Evolutionary conservation across 768 basidiomycete species (phyloP).

Genomic region (Pisolithus albus): DNA sequence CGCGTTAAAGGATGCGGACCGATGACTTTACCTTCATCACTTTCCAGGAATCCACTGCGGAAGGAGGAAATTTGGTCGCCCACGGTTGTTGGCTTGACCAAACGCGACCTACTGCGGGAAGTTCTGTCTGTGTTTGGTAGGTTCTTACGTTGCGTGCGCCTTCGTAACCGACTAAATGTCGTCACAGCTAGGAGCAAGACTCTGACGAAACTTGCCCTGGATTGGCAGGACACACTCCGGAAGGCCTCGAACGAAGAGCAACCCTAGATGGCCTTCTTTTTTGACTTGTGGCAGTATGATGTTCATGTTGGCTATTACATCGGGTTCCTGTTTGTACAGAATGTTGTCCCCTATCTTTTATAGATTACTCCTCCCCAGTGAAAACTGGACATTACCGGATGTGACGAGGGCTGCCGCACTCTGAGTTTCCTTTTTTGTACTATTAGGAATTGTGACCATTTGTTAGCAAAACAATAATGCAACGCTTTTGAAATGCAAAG

Average conservation of each 20-base stretch:
- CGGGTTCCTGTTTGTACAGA: no score
- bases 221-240: constrained; percentile 79
- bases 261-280: constrained; percentile 3
- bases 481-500: no score
- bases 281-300: background rate
- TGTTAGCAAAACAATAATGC: no score
- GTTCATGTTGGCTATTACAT: background rate
- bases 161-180: constrained; percentile 3
- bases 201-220: constrained; percentile 62
- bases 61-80: constrained; percentile 62
- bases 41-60: constrained; percentile 56
- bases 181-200: constrained; percentile 65
- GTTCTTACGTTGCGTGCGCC: constrained; percentile 17
- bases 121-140: constrained; percentile 73
- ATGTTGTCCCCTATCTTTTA: no score
- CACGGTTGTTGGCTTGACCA: constrained; percentile 60
- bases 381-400: no score
- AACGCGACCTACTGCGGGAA: constrained; percentile 79
- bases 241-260: constrained; percentile 49
- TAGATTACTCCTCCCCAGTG: no score
- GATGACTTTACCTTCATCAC: background rate
- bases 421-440: no score
- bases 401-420: no score
- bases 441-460: no score
- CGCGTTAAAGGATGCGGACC: no score